Evolutionary conservation across 805 yeast genomes (phyloP).

Genomic region (Saccharomycopsis fibuligera): DNA sequence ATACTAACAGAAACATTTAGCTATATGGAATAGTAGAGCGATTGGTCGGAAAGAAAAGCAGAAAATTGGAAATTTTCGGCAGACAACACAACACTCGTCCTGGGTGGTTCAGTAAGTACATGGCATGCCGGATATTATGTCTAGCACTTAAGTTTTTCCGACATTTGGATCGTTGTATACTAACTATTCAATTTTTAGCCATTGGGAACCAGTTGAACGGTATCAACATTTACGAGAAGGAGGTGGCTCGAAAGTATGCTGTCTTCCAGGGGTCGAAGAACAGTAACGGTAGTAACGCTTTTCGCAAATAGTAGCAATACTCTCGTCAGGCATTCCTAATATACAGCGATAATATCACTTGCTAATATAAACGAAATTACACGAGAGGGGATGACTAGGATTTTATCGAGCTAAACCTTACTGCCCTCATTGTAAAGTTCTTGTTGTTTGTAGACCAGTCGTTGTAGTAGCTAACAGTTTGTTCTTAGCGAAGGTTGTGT

Average conservation of each 20-base stretch:
- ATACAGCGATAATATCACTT: too few species aligned
- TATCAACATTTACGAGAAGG: constrained; percentile 33
- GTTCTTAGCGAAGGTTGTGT: too few species aligned
- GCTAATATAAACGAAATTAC: too few species aligned
- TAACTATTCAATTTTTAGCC: constrained; percentile 29
- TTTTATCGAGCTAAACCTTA: too few species aligned
- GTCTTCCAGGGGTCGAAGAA: neutral
- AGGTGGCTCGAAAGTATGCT: constrained; percentile 7
- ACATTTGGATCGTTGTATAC: constrained; percentile 11
- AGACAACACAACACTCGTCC: constrained; percentile 78
- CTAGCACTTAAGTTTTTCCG: neutral
- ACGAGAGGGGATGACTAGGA: too few species aligned
- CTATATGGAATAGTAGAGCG: constrained; percentile 80
- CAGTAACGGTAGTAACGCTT: too few species aligned
- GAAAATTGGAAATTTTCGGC: constrained; percentile 87
- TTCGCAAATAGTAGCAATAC: too few species aligned
- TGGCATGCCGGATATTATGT: neutral
- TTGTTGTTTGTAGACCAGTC: too few species aligned
- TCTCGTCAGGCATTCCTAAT: too few species aligned
- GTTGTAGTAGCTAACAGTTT: too few species aligned
- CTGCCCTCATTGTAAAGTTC: too few species aligned
- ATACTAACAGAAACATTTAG: constrained; percentile 23
- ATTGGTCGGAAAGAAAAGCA: constrained; percentile 65
- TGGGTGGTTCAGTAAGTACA: constrained; percentile 71
- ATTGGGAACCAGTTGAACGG: constrained; percentile 75